Evolutionary conservation across 2,329 filamentous ascomycete species (phyloP).

Genomic region (Elsinoe australis): DNA sequence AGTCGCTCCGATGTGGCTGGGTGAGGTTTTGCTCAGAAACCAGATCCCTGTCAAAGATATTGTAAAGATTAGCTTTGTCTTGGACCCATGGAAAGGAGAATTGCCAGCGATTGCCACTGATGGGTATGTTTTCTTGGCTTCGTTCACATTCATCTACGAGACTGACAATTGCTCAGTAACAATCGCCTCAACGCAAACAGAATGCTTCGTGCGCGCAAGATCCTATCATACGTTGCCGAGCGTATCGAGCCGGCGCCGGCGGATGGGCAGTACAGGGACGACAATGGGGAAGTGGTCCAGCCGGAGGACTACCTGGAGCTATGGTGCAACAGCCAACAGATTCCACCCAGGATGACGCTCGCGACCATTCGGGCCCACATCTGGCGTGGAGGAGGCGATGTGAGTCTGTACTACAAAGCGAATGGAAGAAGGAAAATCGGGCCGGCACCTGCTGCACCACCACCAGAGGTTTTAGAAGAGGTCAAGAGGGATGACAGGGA

Average conservation of each 20-base stretch:
- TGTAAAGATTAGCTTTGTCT: slow-evolving; percentile 88
- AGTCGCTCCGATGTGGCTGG: slow-evolving; percentile 83
- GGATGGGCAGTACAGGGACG: slow-evolving; percentile 33
- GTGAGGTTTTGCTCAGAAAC: slow-evolving; percentile 77
- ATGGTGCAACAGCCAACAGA: slow-evolving; percentile 60
- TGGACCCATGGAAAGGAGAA: slow-evolving; percentile 62
- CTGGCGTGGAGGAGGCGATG: slow-evolving; percentile 92
- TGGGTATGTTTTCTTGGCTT: slow-evolving; percentile 41
- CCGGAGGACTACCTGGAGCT: slow-evolving; percentile 93
- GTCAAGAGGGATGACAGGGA: background rate
- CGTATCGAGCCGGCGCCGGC: slow-evolving; percentile 67
- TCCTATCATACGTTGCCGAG: slow-evolving; percentile 84
- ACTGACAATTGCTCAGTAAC: slow-evolving; percentile 47
- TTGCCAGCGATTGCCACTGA: slow-evolving; percentile 71
- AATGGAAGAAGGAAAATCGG: slow-evolving; percentile 68
- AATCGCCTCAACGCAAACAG: slow-evolving; percentile 91
- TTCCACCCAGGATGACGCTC: slow-evolving; percentile 82
- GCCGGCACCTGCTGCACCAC: background rate
- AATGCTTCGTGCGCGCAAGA: slow-evolving; percentile 93
- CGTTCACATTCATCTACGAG: background rate
- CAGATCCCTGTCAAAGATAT: slow-evolving; percentile 79
- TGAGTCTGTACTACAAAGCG: slow-evolving; percentile 80
- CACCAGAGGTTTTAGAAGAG: background rate
- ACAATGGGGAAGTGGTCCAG: slow-evolving; percentile 43
- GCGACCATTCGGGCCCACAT: slow-evolving; percentile 84